Conservation (phyloP, 176 grass and related monocot genomes). For the Zizania latifolia region DNA sequence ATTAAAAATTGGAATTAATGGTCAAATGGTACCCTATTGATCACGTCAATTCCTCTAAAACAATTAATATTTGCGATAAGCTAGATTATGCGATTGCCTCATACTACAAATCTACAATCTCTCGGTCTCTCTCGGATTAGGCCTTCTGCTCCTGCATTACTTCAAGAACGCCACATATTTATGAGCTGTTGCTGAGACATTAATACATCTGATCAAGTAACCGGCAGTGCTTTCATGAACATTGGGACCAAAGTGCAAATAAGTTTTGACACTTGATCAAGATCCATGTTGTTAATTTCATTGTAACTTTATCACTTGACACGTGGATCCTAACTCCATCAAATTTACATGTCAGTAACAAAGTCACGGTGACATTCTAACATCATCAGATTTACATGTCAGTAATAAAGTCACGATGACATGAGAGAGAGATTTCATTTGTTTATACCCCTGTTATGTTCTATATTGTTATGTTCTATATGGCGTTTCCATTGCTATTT, state of each 20-base stretch:
- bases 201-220: neutral
- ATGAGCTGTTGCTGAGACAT: slow-evolving; percentile 9
- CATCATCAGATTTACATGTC: too few species aligned
- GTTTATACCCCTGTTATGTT: too few species aligned
- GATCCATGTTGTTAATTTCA: too few species aligned
- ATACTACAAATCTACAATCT: neutral
- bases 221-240: neutral
- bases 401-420: too few species aligned
- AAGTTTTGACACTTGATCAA: too few species aligned
- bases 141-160: neutral
- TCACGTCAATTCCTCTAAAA: neutral
- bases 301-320: too few species aligned
- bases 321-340: too few species aligned
- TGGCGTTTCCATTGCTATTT: too few species aligned
- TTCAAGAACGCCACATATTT: neutral
- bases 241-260: neutral
- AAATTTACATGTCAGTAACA: too few species aligned
- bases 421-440: too few species aligned
- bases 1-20: neutral
- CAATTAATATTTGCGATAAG: neutral
- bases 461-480: too few species aligned
- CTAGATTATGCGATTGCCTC: neutral
- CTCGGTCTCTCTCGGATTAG: neutral
- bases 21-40: neutral
- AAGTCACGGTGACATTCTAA: too few species aligned